phyloP scores from a whole-genome alignment of 441 rosid species.

The Metrosideros polymorpha region DNA sequence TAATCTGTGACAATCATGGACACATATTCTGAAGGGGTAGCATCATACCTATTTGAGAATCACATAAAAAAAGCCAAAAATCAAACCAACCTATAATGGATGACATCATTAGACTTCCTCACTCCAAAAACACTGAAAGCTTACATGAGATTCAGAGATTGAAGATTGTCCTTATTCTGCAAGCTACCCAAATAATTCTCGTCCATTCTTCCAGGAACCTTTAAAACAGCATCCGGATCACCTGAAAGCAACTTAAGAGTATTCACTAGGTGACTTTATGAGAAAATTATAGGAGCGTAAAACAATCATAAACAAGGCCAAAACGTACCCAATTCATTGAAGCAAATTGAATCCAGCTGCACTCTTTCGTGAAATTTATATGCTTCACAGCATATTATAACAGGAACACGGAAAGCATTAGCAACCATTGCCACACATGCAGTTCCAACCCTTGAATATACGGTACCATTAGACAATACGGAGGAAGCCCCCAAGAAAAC shows the following conservation, averaged over 20 bases:
- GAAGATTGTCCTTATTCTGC: conserved; percentile 34
- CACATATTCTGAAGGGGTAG: conserved; percentile 61
- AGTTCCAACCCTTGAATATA: conserved; percentile 54
- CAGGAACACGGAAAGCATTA: conserved; percentile 47
- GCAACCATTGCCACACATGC: conserved; percentile 68
- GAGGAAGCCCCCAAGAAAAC: conserved; percentile 63
- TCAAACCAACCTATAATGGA: background rate
- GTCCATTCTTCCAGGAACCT: conserved; percentile 23
- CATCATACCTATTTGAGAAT: conserved; percentile 41
- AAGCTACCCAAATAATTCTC: conserved; percentile 21
- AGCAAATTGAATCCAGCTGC: conserved; percentile 63
- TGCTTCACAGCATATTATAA: conserved; percentile 62
- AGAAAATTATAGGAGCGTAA: background rate
- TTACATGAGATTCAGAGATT: conserved; percentile 49
- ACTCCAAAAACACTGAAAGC: background rate
- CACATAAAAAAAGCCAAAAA: background rate
- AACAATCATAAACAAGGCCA: background rate
- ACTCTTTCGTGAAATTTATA: conserved; percentile 73
- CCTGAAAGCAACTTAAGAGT: conserved; percentile 24
- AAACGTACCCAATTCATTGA: conserved; percentile 48
- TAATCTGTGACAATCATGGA: conserved; percentile 60
- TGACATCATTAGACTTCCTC: background rate
- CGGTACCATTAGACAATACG: conserved; percentile 54
- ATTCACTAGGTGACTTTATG: background rate
- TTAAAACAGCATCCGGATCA: conserved; percentile 39